Base-by-base conservation (phyloP, 2,329 filamentous ascomycete species). In the Furcasterigmium furcatum region DNA sequence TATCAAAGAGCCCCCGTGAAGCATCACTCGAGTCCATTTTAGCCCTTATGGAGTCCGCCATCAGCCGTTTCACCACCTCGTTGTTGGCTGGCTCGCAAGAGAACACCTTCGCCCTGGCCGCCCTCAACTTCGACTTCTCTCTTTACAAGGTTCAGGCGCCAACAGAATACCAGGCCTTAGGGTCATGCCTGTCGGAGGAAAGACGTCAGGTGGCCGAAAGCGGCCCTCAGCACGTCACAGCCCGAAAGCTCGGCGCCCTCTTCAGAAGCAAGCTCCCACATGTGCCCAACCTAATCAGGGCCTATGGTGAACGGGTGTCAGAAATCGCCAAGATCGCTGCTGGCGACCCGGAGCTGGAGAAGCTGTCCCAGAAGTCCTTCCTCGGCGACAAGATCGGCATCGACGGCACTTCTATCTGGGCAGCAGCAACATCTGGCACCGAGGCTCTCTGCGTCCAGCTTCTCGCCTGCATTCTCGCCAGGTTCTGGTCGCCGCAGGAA, bases 111-210 rank as follows among this genome's bases (percentile, higher is more conserved):
- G 7, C 24, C 24, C 12, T 27, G 24, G 24, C 7, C 7, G 12
- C 7, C 24, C 9, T 69, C 47, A 72, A 74, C 43, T 60, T 71
- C 48, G 67, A 73, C 44, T 73, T 74, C 47, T 55, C 64, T 0
- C 45, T 74, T 1, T 46, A 67, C 36, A 72, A 70, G 47, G 41
- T 61, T 4, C 63, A 71, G 45, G 64, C 68, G 2, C 69, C 69
- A 0, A 41, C 38, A 7, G 67, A 71, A 47, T 71, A 58, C 29
- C 50, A 55, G 18, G 53, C 38, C 0, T 21, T 74, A 0, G 66
- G 65, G 0, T 34, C 44, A 1, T 30, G 45, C 1, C 47, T 75
- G 0, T 65, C 67, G 0, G 18, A 18, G 2, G 50, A 43, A 5
- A 50, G 70, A 5, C 55, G 57, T 19, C 16, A 58, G 1, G 55